Base-by-base conservation (phyloP, 1,284 basidiomycete genomes). In the Sphaerobolus stellatus region DNA sequence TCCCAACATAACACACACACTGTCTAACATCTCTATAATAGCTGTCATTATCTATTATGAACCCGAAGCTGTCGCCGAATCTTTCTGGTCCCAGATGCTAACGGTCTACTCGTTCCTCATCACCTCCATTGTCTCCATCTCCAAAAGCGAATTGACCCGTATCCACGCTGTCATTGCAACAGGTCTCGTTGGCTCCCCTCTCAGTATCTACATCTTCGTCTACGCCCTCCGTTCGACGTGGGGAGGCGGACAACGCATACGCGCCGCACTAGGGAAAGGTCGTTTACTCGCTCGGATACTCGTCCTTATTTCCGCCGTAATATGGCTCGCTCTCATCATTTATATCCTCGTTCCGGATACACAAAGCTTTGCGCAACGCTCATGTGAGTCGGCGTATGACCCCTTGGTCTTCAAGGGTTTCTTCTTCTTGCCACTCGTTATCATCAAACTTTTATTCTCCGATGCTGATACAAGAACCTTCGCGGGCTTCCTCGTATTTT, bases 41-140 rank as follows among this genome's bases (percentile, higher is more conserved):
- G 44, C 58, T 9, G 48, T 57, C 14, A 29, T 58, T 4, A 43
- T 58, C 16, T 57, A 58, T 47, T 60, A 58, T 41, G 52, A 53
- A 5, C 50, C 9, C 9, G 40, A 52, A 6, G 40, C 20, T n/a
- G 11, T 24, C 16, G 27, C 20, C 11, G 22, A 29, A 16, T 14
- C 4, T 14, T 22, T 24, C 40, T 52, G 27, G 25, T 18, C 36
- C 2, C 50, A 52, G 30, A 33, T 52, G 6, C 33, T 52, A 9
- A n/a, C 33, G 22, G 14, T 30, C 22, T 52, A 52, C 30, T 52
- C 50, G 11, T 14, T 31, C 48, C 57, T 18, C 7, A 22, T 60
- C 50, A 49, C 58, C 14, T 41, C 25, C 34, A 38, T 4, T 7
- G 46, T 58, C 13, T 54, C 58, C 50, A 48, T 60, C 20, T 7